Evolutionary conservation across 1,284 basidiomycete genomes (phyloP).

Genomic region (Stygiomarasmius scandens): DNA sequence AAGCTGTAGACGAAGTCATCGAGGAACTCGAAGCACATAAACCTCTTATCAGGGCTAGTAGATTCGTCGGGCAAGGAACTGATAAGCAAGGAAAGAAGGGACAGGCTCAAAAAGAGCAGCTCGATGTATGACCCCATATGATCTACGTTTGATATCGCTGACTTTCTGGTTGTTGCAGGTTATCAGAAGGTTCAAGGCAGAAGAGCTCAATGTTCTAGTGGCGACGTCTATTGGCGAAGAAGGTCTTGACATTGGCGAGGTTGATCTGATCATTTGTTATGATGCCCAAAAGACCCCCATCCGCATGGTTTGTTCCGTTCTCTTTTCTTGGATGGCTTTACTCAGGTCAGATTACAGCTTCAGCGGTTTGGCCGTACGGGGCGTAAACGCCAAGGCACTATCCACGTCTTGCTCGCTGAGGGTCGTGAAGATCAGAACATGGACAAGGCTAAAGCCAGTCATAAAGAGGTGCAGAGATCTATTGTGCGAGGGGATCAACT

Average conservation of each 20-base stretch:
- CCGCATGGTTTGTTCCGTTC: slow-evolving; percentile 71
- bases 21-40: slow-evolving; percentile 71
- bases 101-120: slow-evolving; percentile 89
- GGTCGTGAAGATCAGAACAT: slow-evolving; percentile 91
- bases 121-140: slow-evolving; percentile 58
- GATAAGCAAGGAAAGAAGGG: slow-evolving; percentile 89
- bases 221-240: slow-evolving; percentile 98
- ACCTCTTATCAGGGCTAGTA: slow-evolving; percentile 76
- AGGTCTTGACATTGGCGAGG: slow-evolving; percentile 98
- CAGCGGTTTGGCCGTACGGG: slow-evolving; percentile 97
- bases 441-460: slow-evolving; percentile 86
- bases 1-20: slow-evolving; percentile 91
- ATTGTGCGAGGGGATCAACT: slow-evolving; percentile 87
- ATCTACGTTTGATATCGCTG: slow-evolving; percentile 11
- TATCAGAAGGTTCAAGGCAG: slow-evolving; percentile 85
- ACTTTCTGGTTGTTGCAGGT: slow-evolving; percentile 47
- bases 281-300: slow-evolving; percentile 97
- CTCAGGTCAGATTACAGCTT: slow-evolving; percentile 55
- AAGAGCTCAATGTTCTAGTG: slow-evolving; percentile 91
- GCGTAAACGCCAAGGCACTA: slow-evolving; percentile 86
- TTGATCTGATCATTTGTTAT: slow-evolving; percentile 97
- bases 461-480: slow-evolving; percentile 88
- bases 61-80: slow-evolving; percentile 90
- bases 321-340: background rate
- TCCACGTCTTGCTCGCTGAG: slow-evolving; percentile 93